Evolutionary conservation across 306 rosid genomes (phyloP).

Genomic region (Corylus avellana): DNA sequence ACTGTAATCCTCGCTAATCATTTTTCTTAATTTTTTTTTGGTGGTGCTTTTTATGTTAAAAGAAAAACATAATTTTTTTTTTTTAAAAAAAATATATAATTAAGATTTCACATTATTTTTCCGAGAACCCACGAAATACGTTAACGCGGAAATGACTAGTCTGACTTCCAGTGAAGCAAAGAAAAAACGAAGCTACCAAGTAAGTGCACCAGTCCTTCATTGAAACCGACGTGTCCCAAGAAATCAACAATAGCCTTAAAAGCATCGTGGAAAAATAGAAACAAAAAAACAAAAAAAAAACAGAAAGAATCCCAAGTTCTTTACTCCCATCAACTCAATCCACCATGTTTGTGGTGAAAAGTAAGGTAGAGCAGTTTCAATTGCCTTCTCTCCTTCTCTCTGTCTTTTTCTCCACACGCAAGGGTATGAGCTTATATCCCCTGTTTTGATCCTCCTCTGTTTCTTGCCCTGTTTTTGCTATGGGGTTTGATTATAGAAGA

Average conservation of each 20-base stretch:
- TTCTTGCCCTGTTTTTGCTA: constrained; percentile 13
- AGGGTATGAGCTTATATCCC: constrained; percentile 12
- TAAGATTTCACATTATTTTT: too few species aligned
- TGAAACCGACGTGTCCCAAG: constrained; percentile 14
- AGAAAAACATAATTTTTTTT: too few species aligned
- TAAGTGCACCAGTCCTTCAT: constrained; percentile 11
- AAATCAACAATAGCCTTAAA: background rate
- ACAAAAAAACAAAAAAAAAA: background rate
- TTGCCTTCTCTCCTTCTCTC: background rate
- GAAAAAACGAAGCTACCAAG: constrained; percentile 17
- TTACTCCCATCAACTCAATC: background rate
- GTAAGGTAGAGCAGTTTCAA: background rate
- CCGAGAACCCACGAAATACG: background rate
- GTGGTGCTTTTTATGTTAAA: too few species aligned
- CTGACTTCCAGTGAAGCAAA: constrained; percentile 10
- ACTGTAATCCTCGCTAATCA: too few species aligned
- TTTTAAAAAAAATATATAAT: too few species aligned
- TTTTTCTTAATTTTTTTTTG: too few species aligned
- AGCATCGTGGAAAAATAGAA: background rate
- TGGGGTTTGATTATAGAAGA: constrained; percentile 25
- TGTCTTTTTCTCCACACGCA: background rate
- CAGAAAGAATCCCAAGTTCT: background rate
- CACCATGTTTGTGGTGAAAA: background rate
- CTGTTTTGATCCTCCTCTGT: constrained; percentile 8
- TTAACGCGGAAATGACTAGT: constrained; percentile 25